Conservation (phyloP, 2,329 filamentous ascomycete species). For the Bipolaris victoriae region DNA sequence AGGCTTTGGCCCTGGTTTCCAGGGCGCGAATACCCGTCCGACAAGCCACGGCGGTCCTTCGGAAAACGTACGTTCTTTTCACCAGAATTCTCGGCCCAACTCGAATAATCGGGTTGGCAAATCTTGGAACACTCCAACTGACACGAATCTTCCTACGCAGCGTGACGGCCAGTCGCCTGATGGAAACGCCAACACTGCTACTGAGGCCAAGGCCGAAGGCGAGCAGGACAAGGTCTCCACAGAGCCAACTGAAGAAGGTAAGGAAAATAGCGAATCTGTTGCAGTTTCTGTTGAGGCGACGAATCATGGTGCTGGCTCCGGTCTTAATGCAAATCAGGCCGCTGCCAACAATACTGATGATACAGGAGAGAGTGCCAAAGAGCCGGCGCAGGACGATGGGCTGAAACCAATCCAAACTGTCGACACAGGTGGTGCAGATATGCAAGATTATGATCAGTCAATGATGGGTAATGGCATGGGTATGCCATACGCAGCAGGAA, state of each 20-base stretch:
- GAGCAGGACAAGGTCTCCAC: slow-evolving; percentile 30
- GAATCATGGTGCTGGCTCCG: slow-evolving; percentile 10
- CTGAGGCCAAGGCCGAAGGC: slow-evolving; percentile 41
- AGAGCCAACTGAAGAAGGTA: slow-evolving; percentile 42
- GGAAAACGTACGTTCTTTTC: slow-evolving; percentile 45
- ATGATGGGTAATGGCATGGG: slow-evolving; percentile 41
- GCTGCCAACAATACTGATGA: slow-evolving; percentile 24
- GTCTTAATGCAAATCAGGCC: slow-evolving; percentile 16
- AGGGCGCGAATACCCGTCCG: slow-evolving; percentile 37
- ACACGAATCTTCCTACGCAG: slow-evolving; percentile 32
- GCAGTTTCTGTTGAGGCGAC: slow-evolving; percentile 15
- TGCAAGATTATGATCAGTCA: slow-evolving; percentile 30
- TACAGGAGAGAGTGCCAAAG: slow-evolving; percentile 25
- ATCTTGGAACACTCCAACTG: slow-evolving; percentile 28
- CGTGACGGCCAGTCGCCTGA: slow-evolving; percentile 42
- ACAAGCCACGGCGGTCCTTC: slow-evolving; percentile 38
- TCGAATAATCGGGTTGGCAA: slow-evolving; percentile 14
- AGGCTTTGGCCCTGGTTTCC: slow-evolving; percentile 38
- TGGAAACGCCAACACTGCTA: slow-evolving; percentile 40
- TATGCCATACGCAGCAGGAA: slow-evolving; percentile 31
- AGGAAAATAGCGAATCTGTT: slow-evolving; percentile 21
- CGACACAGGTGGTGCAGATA: slow-evolving; percentile 35
- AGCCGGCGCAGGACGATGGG: slow-evolving; percentile 23
- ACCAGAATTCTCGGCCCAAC: slow-evolving; percentile 24
- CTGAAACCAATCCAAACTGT: slow-evolving; percentile 46